These are phyloP conservation scores for Fremontodendron californicum DNA, from an alignment of 345 rosid genomes.

Conservation along the genomic window DNA sequence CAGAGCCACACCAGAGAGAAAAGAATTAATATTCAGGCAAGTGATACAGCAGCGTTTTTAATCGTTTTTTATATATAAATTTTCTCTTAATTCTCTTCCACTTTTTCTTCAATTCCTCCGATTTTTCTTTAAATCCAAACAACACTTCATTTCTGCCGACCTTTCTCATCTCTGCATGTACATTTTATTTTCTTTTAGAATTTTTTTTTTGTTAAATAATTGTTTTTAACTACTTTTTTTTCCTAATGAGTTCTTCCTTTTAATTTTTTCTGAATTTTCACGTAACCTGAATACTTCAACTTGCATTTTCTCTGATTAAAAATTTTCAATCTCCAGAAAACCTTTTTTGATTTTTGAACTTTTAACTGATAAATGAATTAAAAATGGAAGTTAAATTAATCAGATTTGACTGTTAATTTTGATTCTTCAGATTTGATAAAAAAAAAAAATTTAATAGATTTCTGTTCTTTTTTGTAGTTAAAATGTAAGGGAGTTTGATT, in stretches of 20 bases:
- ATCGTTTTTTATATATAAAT: too few species aligned
- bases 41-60: background rate
- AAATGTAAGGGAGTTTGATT: background rate
- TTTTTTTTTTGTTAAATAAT: background rate
- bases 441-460: background rate
- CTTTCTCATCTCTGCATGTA: background rate
- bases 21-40: background rate
- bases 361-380: background rate
- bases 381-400: too few species aligned
- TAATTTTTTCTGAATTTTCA: background rate
- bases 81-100: background rate
- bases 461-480: background rate
- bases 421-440: background rate
- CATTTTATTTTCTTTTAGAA: background rate
- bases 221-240: background rate
- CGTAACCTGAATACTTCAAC: background rate
- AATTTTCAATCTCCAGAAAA: background rate
- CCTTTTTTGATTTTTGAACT: too few species aligned
- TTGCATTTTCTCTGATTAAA: background rate
- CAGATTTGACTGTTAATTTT: constrained; percentile 4
- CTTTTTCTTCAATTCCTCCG: background rate
- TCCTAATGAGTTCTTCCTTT: background rate
- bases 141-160: background rate
- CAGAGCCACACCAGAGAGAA: background rate
- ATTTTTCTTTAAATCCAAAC: background rate